A percentile compares a stretch with the other conserved stretches of the same genome.
Evolutionary conservation across 176 grass and related monocot species (phyloP).

Genomic region (Areca catechu): DNA sequence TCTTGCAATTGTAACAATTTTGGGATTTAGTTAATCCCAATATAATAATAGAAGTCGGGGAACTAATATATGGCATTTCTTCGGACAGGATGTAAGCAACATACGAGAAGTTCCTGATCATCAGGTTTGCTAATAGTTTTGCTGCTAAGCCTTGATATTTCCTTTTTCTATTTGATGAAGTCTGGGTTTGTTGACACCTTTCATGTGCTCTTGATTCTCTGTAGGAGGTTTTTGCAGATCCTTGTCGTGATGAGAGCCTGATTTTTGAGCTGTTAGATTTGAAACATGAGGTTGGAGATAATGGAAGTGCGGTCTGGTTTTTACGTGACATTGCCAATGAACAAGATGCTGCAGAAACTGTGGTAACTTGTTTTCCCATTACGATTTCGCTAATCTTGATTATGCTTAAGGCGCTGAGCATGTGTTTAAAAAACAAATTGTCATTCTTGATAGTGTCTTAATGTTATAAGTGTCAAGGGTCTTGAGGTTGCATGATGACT

Average conservation of each 20-base stretch:
- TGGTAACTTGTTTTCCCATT: slow-evolving; percentile 35
- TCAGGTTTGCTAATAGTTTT: slow-evolving; percentile 36
- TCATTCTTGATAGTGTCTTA: no score
- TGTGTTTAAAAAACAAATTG: no score
- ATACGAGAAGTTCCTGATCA: slow-evolving; percentile 75
- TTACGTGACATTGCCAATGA: slow-evolving; percentile 70
- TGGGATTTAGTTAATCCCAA: not conserved
- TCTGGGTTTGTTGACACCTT: no score
- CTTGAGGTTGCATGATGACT: no score
- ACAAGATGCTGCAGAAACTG: slow-evolving; percentile 55
- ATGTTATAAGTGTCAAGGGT: no score
- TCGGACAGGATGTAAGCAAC: slow-evolving; percentile 69
- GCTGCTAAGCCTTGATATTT: not conserved
- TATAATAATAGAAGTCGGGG: not conserved
- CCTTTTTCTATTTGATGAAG: not conserved
- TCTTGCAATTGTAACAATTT: not conserved
- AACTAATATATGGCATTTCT: not conserved
- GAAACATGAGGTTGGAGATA: slow-evolving; percentile 63
- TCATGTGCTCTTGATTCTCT: not conserved
- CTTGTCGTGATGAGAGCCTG: slow-evolving; percentile 70
- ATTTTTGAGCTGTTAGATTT: slow-evolving; percentile 91
- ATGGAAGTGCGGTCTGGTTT: slow-evolving; percentile 73
- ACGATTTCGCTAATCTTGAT: no score
- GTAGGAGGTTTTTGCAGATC: slow-evolving; percentile 78
- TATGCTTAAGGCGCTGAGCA: no score